These are phyloP conservation scores for Zelonia costaricensis DNA, from an alignment of 208 protist species.

Conservation along the genomic window DNA sequence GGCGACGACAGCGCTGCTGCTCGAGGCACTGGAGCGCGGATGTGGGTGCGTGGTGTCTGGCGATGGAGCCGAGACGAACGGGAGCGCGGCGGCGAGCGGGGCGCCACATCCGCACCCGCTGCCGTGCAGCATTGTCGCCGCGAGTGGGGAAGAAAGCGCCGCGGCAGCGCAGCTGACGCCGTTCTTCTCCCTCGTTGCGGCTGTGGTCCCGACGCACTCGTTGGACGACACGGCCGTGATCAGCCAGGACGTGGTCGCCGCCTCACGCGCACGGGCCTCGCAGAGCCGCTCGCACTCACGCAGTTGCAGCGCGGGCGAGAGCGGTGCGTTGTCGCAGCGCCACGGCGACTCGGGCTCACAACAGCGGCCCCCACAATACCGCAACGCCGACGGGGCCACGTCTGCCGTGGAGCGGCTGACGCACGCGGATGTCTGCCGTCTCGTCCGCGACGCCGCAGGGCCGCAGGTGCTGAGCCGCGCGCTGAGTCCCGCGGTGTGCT, in stretches of 20 bases:
- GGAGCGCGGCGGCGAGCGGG: neutral
- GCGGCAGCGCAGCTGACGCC: conserved; percentile 33
- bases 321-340: neutral
- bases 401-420: conserved; percentile 16
- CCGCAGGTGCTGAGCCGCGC: conserved; percentile 7
- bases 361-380: neutral
- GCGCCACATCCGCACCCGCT: neutral
- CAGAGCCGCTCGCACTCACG: conserved; percentile 13
- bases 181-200: conserved; percentile 51
- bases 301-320: neutral
- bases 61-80: no score
- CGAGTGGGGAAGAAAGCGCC: conserved; percentile 41
- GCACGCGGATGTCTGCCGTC: conserved; percentile 13
- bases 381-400: no score
- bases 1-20: conserved; percentile 5
- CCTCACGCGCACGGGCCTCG: conserved; percentile 28
- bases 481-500: conserved; percentile 14
- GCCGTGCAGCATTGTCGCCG: conserved; percentile 45
- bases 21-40: conserved; percentile 21
- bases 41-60: conserved; percentile 7
- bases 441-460: conserved; percentile 13
- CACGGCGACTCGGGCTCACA: neutral
- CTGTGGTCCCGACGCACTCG: conserved; percentile 35
- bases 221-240: conserved; percentile 49
- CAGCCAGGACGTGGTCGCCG: conserved; percentile 63